These are phyloP conservation scores for Tricholoma saponaceum DNA, from an alignment of 768 basidiomycete genomes.

Conservation along the genomic window DNA sequence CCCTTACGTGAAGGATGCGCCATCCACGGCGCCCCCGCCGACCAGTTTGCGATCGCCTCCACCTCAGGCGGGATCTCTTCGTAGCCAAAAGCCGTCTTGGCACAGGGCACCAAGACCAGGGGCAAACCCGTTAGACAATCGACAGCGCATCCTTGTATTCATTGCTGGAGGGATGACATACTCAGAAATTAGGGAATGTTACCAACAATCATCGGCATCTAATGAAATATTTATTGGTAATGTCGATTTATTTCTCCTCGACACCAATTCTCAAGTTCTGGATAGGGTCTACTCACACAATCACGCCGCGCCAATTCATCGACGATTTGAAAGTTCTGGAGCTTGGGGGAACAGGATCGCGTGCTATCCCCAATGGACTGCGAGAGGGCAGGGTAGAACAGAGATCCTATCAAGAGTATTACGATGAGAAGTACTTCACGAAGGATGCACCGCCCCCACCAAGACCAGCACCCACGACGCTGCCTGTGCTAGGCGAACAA, in stretches of 20 bases:
- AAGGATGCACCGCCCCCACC: constrained; percentile 56
- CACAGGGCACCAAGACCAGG: constrained; percentile 67
- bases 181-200: constrained; percentile 89
- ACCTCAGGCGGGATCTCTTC: constrained; percentile 67
- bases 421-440: constrained; percentile 76
- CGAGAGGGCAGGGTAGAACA: constrained; percentile 40
- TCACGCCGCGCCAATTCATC: constrained; percentile 80
- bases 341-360: constrained; percentile 80
- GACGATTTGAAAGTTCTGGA: constrained; percentile 87
- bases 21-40: constrained; percentile 44
- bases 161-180: constrained; percentile 95
- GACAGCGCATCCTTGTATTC: constrained; percentile 84
- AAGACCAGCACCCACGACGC: constrained; percentile 32
- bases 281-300: constrained; percentile 83
- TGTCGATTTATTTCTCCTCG: neutral
- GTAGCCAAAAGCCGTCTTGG: constrained; percentile 89
- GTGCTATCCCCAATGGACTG: constrained; percentile 65
- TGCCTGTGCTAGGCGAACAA: constrained; percentile 29
- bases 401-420: constrained; percentile 67
- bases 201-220: constrained; percentile 66
- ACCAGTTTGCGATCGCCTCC: constrained; percentile 47
- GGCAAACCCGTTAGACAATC: constrained; percentile 43
- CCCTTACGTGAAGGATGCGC: constrained; percentile 86
- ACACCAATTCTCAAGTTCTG: neutral
- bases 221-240: constrained; percentile 91